phyloP scores from a whole-genome alignment of 176 grass and related monocot species.

The Oryza glaberrima region DNA sequence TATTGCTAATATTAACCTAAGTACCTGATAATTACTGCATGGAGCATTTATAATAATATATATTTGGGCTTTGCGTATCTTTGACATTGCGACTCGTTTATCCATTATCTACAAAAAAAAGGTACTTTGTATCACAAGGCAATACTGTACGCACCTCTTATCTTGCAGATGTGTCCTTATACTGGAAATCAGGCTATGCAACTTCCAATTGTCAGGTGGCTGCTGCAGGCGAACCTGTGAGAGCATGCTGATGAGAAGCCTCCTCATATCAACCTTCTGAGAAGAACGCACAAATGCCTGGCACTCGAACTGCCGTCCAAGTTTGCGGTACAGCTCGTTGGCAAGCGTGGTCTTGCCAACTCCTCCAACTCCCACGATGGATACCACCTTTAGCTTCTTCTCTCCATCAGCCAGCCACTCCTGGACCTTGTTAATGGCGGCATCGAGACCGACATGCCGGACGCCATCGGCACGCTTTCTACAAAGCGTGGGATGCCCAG shows the following conservation, averaged over 20 bases:
- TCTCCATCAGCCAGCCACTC: neutral
- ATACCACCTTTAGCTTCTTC: conserved; percentile 28
- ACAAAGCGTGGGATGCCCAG: neutral
- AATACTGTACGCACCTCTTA: conserved; percentile 24
- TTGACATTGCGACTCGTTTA: too few species aligned
- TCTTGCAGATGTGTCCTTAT: conserved; percentile 41
- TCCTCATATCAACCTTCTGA: conserved; percentile 35
- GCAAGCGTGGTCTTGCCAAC: conserved; percentile 20
- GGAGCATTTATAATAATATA: too few species aligned
- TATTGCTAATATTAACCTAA: neutral
- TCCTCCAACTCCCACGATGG: conserved; percentile 25
- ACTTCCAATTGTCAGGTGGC: conserved; percentile 2
- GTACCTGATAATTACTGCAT: neutral
- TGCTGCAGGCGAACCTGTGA: conserved; percentile 31
- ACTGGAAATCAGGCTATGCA: conserved; percentile 20
- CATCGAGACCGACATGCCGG: conserved; percentile 2
- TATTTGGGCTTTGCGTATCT: too few species aligned
- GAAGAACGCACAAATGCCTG: conserved; percentile 11
- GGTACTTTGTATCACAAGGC: neutral
- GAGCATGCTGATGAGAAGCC: conserved; percentile 35
- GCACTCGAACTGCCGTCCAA: conserved; percentile 20
- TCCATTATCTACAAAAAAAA: too few species aligned
- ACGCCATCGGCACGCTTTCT: too few species aligned
- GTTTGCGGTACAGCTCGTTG: conserved; percentile 20
- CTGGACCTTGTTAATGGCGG: neutral